Evolutionary conservation across 2,329 filamentous ascomycete genomes (phyloP).

Genomic region (Curvularia hawaiiensis): DNA sequence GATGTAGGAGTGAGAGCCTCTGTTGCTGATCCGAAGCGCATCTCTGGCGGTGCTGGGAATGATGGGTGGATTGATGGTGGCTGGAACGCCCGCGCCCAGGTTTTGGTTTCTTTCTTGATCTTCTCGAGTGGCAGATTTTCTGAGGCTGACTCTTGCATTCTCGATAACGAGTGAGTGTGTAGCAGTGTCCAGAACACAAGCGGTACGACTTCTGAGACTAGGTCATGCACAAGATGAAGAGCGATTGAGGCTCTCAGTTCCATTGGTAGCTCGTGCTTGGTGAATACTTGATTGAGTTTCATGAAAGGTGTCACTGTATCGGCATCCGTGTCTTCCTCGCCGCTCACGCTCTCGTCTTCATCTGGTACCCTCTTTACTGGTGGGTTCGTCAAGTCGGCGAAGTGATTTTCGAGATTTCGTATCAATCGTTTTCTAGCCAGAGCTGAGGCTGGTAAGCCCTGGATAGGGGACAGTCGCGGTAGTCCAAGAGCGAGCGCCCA

Average conservation of each 20-base stretch:
- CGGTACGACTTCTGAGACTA: constrained; percentile 38
- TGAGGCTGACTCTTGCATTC: constrained; percentile 4
- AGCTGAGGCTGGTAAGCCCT: constrained; percentile 46
- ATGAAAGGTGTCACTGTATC: constrained; percentile 41
- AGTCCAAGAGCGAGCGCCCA: constrained; percentile 60
- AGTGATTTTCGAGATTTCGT: constrained; percentile 34
- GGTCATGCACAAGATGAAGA: constrained; percentile 35
- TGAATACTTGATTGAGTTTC: constrained; percentile 40
- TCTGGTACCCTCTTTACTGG: constrained; percentile 33
- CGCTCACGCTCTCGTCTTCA: constrained; percentile 43
- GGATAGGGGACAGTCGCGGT: constrained; percentile 61
- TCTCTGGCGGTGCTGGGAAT: constrained; percentile 43
- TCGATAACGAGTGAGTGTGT: constrained; percentile 33
- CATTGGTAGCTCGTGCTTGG: constrained; percentile 33
- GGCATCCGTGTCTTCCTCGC: constrained; percentile 42
- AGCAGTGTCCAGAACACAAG: constrained; percentile 43
- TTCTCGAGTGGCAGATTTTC: constrained; percentile 25
- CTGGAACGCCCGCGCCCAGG: constrained; percentile 40
- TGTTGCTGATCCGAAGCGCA: constrained; percentile 27
- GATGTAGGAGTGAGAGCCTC: constrained; percentile 16
- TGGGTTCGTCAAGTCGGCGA: constrained; percentile 35
- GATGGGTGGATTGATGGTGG: constrained; percentile 45
- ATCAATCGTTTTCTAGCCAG: constrained; percentile 43
- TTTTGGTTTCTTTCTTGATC: constrained; percentile 37
- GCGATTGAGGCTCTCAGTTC: constrained; percentile 38